A percentile compares a stretch with the other conserved stretches of the same genome.
These are phyloP conservation scores for Sporothrix brunneoviolacea DNA, from an alignment of 2,329 filamentous ascomycete genomes.

Conservation along the genomic window DNA sequence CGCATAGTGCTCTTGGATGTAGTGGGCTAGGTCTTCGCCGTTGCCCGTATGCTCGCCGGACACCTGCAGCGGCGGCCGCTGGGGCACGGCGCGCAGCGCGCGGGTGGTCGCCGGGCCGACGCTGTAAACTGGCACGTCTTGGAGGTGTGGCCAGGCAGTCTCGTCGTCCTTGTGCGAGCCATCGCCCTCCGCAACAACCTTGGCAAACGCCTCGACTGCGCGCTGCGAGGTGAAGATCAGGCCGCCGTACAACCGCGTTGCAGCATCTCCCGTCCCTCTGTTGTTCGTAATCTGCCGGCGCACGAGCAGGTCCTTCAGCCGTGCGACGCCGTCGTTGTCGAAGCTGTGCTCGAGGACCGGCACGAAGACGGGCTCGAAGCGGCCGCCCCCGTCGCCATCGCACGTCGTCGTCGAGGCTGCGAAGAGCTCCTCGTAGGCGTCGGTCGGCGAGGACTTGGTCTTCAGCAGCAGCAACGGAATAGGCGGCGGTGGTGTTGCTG, in stretches of 20 bases:
- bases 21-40: slow-evolving; percentile 69
- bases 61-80: slow-evolving; percentile 51
- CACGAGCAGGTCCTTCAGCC: slow-evolving; percentile 45
- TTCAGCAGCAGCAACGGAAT: slow-evolving; percentile 67
- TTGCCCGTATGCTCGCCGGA: slow-evolving; percentile 78
- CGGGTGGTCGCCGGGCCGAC: slow-evolving; percentile 76
- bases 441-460: slow-evolving; percentile 64
- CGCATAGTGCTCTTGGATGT: slow-evolving; percentile 73
- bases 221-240: slow-evolving; percentile 79
- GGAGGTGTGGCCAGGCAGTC: slow-evolving; percentile 43
- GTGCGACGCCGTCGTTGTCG: slow-evolving; percentile 49
- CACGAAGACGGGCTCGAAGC: slow-evolving; percentile 62
- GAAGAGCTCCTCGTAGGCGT: slow-evolving; percentile 68
- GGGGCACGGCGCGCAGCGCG: slow-evolving; percentile 54
- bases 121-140: slow-evolving; percentile 61
- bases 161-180: slow-evolving; percentile 12
- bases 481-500: not conserved
- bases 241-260: slow-evolving; percentile 55
- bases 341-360: slow-evolving; percentile 71
- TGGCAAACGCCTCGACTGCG: slow-evolving; percentile 70
- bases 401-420: slow-evolving; percentile 33
- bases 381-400: slow-evolving; percentile 1
- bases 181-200: slow-evolving; percentile 50
- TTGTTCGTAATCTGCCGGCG: slow-evolving; percentile 31
- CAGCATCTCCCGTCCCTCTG: too few relatives aligned